Percentiles rank a stretch among this genome's conserved stretches.
Evolutionary conservation across 495 filamentous ascomycete genomes (phyloP).

Genomic region (Daldinia concentrica): DNA sequence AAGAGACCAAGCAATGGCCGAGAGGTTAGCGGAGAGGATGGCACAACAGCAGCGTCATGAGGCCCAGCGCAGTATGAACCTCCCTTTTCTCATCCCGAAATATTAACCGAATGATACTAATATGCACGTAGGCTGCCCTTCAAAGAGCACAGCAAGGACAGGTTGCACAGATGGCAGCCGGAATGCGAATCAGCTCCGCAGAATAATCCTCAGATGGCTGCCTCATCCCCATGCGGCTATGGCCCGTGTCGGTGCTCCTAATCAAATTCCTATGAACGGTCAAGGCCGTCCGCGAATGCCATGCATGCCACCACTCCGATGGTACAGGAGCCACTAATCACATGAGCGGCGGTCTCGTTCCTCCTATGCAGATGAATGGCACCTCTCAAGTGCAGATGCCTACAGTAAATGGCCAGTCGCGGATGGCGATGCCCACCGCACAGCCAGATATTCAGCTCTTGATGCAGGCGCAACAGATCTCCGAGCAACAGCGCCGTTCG

Average conservation of each 20-base stretch:
- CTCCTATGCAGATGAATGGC: constrained; percentile 70
- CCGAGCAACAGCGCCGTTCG: constrained; percentile 69
- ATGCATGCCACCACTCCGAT: constrained; percentile 54
- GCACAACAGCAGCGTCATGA: constrained; percentile 71
- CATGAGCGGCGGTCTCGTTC: constrained; percentile 60
- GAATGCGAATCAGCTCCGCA: constrained; percentile 47
- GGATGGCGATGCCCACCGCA: constrained; percentile 71
- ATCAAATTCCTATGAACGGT: constrained; percentile 48
- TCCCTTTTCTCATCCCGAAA: background rate
- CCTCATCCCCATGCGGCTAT: constrained; percentile 50
- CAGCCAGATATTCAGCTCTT: constrained; percentile 66
- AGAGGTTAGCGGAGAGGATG: constrained; percentile 79
- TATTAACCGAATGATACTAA: constrained; percentile 40
- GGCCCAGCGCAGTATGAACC: constrained; percentile 61
- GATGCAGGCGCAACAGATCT: constrained; percentile 66
- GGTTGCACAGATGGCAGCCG: constrained; percentile 52
- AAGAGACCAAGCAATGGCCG: constrained; percentile 77
- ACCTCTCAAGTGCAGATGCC: constrained; percentile 78
- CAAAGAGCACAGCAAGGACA: constrained; percentile 53
- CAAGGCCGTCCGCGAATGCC: constrained; percentile 52
- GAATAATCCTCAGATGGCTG: constrained; percentile 51
- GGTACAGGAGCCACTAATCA: constrained; percentile 53
- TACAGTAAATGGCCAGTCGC: constrained; percentile 65
- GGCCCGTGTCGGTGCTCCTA: constrained; percentile 49
- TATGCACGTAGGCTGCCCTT: constrained; percentile 43